These are phyloP conservation scores for Fusarium citri DNA, from an alignment of 2,329 filamentous ascomycete genomes.

Conservation along the genomic window DNA sequence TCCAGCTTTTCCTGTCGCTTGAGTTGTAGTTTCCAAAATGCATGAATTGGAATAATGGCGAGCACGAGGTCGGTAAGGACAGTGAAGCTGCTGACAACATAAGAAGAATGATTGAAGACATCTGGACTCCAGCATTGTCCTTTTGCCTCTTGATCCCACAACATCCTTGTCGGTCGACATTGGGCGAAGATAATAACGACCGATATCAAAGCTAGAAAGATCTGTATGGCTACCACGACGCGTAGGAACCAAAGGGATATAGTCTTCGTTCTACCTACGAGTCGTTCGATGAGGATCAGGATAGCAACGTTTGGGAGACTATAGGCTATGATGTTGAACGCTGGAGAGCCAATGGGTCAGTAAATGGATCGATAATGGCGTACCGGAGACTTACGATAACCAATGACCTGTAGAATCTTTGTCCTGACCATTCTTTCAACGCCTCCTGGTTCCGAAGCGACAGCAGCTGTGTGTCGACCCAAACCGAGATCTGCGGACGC, in stretches of 20 bases:
- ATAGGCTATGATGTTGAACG: slow-evolving; percentile 21
- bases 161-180: not conserved
- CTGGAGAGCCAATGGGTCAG: not conserved
- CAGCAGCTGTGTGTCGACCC: slow-evolving; percentile 8
- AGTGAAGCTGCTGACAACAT: slow-evolving; percentile 25
- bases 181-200: slow-evolving; percentile 10
- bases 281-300: slow-evolving; percentile 23
- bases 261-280: slow-evolving; percentile 9
- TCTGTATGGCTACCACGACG: not conserved
- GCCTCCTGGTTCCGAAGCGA: slow-evolving; percentile 11
- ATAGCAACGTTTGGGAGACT: slow-evolving; percentile 28
- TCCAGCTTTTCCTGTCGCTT: slow-evolving; percentile 18
- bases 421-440: not conserved
- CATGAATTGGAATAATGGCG: slow-evolving; percentile 8
- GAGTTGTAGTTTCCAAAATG: slow-evolving; percentile 25
- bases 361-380: fast-evolving
- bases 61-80: slow-evolving; percentile 22
- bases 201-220: not conserved
- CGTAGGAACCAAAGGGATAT: slow-evolving; percentile 3
- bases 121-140: slow-evolving; percentile 8
- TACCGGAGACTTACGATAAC: slow-evolving; percentile 2
- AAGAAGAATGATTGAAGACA: slow-evolving; percentile 29
- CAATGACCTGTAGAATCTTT: not conserved
- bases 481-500: slow-evolving; percentile 6
- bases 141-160: slow-evolving; percentile 1